Conservation (phyloP, 1,284 basidiomycete genomes). For the Fomes fomentarius region DNA sequence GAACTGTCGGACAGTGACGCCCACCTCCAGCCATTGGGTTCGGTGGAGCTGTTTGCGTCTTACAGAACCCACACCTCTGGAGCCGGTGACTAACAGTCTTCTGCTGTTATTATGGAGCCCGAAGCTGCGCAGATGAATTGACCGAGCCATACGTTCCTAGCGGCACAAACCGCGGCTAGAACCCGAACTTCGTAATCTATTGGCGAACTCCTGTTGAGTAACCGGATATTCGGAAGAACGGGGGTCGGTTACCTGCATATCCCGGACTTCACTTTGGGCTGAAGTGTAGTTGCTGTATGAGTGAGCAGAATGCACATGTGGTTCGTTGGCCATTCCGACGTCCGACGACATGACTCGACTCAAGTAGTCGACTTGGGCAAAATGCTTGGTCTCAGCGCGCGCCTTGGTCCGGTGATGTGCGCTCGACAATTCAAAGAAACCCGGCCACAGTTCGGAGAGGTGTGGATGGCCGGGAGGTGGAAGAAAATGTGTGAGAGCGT, state of each 20-base stretch:
- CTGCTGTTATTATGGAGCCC: neutral
- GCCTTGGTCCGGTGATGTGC: neutral
- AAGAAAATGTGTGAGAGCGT: neutral
- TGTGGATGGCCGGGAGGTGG: too few relatives aligned
- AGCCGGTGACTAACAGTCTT: constrained; percentile 9
- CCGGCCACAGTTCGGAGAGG: neutral
- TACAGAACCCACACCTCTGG: constrained; percentile 1
- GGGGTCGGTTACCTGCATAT: constrained; percentile 1
- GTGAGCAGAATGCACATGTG: too few relatives aligned
- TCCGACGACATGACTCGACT: too few relatives aligned
- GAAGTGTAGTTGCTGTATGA: neutral
- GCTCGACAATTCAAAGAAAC: too few relatives aligned
- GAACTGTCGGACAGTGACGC: too few relatives aligned
- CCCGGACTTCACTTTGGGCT: neutral
- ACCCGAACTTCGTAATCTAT: neutral
- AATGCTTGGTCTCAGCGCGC: neutral
- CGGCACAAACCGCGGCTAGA: neutral
- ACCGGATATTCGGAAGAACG: constrained; percentile 9
- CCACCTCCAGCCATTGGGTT: too few relatives aligned
- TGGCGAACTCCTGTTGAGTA: constrained; percentile 6
- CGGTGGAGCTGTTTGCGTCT: neutral
- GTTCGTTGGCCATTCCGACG: too few relatives aligned
- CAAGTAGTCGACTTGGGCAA: too few relatives aligned
- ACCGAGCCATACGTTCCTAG: constrained; percentile 8
- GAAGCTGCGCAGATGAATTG: constrained; percentile 4